These are phyloP conservation scores for Cladosporium sp. DNA, from an alignment of 2,329 filamentous ascomycete genomes.

Conservation along the genomic window DNA sequence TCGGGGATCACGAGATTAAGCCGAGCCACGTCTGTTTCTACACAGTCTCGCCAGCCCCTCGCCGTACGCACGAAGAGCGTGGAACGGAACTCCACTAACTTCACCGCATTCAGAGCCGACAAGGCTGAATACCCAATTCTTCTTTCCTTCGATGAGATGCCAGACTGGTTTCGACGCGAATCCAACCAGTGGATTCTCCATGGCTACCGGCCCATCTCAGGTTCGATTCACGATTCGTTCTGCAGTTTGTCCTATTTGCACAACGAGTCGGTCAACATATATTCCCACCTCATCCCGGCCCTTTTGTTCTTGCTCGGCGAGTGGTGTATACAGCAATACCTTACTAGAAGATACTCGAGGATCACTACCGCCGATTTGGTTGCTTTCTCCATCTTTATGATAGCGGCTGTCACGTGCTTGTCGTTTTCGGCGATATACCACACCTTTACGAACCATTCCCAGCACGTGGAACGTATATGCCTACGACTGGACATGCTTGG, in stretches of 20 bases:
- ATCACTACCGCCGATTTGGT: slow-evolving; percentile 18
- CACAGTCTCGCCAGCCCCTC: no score
- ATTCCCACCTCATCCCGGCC: slow-evolving; percentile 20
- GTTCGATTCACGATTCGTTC: neutral
- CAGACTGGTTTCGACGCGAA: neutral
- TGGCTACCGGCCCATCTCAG: neutral
- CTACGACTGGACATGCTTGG: slow-evolving; percentile 19
- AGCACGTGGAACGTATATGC: slow-evolving; percentile 20
- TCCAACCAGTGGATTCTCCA: neutral
- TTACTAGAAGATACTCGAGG: slow-evolving; percentile 15
- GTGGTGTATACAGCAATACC: slow-evolving; percentile 18
- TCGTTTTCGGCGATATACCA: slow-evolving; percentile 23
- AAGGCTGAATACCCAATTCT: no score
- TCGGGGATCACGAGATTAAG: no score
- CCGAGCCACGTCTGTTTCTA: no score
- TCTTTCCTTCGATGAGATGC: slow-evolving; percentile 2
- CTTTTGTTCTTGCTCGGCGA: slow-evolving; percentile 16
- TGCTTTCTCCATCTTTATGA: slow-evolving; percentile 21
- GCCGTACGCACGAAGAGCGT: no score
- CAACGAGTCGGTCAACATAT: slow-evolving; percentile 25
- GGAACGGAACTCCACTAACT: no score
- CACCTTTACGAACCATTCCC: slow-evolving; percentile 28
- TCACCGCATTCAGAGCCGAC: no score
- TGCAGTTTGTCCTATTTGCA: slow-evolving; percentile 16
- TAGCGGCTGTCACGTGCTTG: slow-evolving; percentile 19